phyloP scores from a whole-genome alignment of 345 rosid genomes.

The Pistacia atlantica region DNA sequence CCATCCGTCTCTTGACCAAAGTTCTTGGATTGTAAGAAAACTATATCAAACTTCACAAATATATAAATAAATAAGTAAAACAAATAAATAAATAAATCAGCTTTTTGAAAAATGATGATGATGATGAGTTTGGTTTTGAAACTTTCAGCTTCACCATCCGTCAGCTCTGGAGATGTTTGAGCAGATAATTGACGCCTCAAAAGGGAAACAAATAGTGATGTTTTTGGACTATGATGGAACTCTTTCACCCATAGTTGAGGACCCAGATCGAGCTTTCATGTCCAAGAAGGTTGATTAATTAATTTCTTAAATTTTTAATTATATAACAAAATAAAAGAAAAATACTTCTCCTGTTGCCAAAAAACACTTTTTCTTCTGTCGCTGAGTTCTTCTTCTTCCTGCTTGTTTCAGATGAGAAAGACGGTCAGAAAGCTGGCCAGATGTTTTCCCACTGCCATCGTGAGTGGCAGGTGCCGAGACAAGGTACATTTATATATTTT shows the following conservation, averaged over 20 bases:
- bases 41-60: too few relatives aligned
- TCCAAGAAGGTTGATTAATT: conserved; percentile 59
- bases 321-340: too few relatives aligned
- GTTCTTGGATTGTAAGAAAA: conserved; percentile 67
- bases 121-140: background rate
- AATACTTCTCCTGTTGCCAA: too few relatives aligned
- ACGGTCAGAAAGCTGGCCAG: conserved; percentile 66
- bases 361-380: background rate
- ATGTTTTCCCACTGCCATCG: conserved; percentile 88
- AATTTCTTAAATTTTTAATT: background rate
- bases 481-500: conserved; percentile 54
- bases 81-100: background rate
- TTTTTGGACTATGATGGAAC: conserved; percentile 96
- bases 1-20: conserved; percentile 51
- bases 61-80: background rate
- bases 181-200: conserved; percentile 60
- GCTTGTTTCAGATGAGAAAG: conserved; percentile 66
- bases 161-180: conserved; percentile 82
- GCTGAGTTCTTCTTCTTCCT: background rate
- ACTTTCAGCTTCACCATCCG: conserved; percentile 63
- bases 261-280: conserved; percentile 96
- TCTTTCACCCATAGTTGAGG: conserved; percentile 90
- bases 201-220: conserved; percentile 89
- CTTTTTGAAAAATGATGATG: background rate
- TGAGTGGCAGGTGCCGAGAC: conserved; percentile 92